These are phyloP conservation scores for Leersia perrieri DNA, from an alignment of 176 grass and related monocot species.

Conservation along the genomic window DNA sequence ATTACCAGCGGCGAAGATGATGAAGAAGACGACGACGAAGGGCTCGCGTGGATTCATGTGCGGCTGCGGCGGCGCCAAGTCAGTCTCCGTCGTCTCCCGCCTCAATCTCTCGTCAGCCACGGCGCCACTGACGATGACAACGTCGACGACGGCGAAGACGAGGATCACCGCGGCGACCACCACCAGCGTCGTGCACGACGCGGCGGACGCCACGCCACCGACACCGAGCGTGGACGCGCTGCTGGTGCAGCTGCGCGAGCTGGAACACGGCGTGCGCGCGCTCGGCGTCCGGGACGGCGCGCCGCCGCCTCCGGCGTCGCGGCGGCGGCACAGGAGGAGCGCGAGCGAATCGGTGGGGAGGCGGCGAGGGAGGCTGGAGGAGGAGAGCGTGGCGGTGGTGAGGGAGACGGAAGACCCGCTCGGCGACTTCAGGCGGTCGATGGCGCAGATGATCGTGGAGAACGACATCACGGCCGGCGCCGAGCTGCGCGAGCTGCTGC, in stretches of 20 bases:
- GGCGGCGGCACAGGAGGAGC: background rate
- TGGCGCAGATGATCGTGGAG: constrained; percentile 90
- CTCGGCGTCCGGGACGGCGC: constrained; percentile 8
- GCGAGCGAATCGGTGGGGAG: constrained; percentile 25
- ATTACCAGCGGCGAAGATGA: constrained; percentile 2
- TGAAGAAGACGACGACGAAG: constrained; percentile 2
- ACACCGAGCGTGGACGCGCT: constrained; percentile 51
- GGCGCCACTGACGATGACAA: background rate
- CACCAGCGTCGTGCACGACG: background rate
- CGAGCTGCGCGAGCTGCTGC: constrained; percentile 68
- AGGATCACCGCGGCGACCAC: background rate
- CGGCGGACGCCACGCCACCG: background rate
- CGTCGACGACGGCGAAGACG: background rate
- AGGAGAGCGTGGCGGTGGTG: constrained; percentile 81
- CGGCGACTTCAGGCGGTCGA: constrained; percentile 84
- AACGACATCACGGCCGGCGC: constrained; percentile 67
- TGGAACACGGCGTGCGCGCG: constrained; percentile 53
- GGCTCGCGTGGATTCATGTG: constrained; percentile 37
- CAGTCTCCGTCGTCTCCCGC: constrained; percentile 31
- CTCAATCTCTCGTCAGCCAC: constrained; percentile 17
- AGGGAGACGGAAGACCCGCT: constrained; percentile 74
- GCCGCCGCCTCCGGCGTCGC: background rate
- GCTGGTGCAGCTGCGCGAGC: constrained; percentile 51
- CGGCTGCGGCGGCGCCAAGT: constrained; percentile 51
- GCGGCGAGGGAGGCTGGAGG: constrained; percentile 30